These are phyloP conservation scores for Fraxinus greggii DNA, from an alignment of 305 asterid genomes.

Conservation along the genomic window DNA sequence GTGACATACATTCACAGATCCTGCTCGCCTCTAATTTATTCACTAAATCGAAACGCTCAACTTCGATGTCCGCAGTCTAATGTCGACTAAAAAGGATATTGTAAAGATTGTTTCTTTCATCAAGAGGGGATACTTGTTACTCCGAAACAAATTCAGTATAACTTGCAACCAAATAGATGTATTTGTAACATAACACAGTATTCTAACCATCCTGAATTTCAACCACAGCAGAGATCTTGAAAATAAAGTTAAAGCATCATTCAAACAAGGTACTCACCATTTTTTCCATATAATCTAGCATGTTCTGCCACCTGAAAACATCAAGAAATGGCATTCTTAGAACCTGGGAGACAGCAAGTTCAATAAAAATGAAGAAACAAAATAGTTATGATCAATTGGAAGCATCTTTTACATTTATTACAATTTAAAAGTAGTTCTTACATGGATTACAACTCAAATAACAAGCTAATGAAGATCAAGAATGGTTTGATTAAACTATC, in stretches of 20 bases:
- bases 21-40: background rate
- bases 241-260: conserved; percentile 7
- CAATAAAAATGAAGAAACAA: background rate
- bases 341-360: background rate
- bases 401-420: background rate
- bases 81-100: background rate
- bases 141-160: background rate
- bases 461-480: background rate
- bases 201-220: background rate
- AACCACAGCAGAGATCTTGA: background rate
- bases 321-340: conserved; percentile 16
- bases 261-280: conserved; percentile 45
- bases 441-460: background rate
- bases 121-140: background rate
- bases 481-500: conserved; percentile 17
- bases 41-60: background rate
- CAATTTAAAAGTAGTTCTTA: conserved; percentile 1
- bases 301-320: conserved; percentile 70
- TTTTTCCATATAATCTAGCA: conserved; percentile 70
- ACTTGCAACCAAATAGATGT: background rate
- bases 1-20: background rate
- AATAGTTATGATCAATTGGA: background rate
- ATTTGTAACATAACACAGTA: background rate
- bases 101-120: background rate
- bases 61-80: background rate